Percentiles rank a stretch among this genome's conserved stretches.
Evolutionary conservation across 805 yeast species (phyloP).

Genomic region (Saccharomycopsis babjevae): DNA sequence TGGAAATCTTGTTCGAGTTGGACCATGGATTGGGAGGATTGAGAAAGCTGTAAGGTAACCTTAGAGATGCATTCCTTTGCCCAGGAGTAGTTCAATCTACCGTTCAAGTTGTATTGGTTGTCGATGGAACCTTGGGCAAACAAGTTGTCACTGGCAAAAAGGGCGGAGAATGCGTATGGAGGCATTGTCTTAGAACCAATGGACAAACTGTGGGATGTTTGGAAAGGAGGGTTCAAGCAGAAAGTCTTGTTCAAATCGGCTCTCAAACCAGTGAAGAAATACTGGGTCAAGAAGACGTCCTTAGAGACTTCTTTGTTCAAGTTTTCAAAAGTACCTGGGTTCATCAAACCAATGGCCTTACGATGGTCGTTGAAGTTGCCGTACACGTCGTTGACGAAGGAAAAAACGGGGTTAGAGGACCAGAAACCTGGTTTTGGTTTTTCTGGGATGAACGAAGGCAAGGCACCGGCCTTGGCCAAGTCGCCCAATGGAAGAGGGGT

Average conservation of each 20-base stretch:
- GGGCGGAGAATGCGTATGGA: slow-evolving; percentile 82
- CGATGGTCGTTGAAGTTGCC: slow-evolving; percentile 67
- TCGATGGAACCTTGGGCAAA: slow-evolving; percentile 90
- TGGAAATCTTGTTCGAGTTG: slow-evolving; percentile 95
- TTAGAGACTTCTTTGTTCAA: slow-evolving; percentile 86
- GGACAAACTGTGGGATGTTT: slow-evolving; percentile 87
- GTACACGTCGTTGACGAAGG: slow-evolving; percentile 69
- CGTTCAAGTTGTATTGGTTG: slow-evolving; percentile 73
- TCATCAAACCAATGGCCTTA: slow-evolving; percentile 65
- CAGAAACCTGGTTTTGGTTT: slow-evolving; percentile 49
- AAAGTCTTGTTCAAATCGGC: slow-evolving; percentile 94
- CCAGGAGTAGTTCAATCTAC: slow-evolving; percentile 91
- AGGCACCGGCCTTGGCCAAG: slow-evolving; percentile 49
- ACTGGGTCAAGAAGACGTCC: slow-evolving; percentile 84
- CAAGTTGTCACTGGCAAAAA: slow-evolving; percentile 76
- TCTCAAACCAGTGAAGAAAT: slow-evolving; percentile 88
- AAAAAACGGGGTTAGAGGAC: slow-evolving; percentile 76
- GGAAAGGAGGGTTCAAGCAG: slow-evolving; percentile 87
- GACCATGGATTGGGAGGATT: slow-evolving; percentile 85
- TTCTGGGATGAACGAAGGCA: slow-evolving; percentile 45
- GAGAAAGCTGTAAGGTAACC: slow-evolving; percentile 78
- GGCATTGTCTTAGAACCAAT: slow-evolving; percentile 81
- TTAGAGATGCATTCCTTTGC: slow-evolving; percentile 66
- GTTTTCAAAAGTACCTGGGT: slow-evolving; percentile 94
- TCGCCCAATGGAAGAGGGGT: slow-evolving; percentile 48